Conservation (phyloP, 2,329 filamentous ascomycete genomes). For the Colletotrichum sp. region DNA sequence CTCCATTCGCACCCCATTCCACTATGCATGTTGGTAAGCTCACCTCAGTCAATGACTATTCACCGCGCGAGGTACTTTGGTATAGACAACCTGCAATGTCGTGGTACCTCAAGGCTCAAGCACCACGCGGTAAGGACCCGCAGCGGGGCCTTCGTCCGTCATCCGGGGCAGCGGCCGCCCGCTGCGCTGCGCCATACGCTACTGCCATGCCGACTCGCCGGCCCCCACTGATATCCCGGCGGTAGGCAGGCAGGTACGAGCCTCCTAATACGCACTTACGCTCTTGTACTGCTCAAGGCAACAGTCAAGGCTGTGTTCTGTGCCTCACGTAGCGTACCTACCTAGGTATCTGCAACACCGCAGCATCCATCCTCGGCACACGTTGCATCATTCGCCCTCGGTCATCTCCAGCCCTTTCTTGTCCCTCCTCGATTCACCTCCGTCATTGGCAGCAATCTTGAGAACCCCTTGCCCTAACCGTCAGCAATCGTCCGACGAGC, state of each 20-base stretch:
- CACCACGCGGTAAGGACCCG: not conserved
- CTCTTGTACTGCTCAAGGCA: not conserved
- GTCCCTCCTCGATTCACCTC: not conserved
- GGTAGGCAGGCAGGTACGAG: not conserved
- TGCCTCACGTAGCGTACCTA: not conserved
- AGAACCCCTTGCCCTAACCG: not conserved
- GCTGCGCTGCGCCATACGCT: conserved; percentile 13
- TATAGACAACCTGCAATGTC: not conserved
- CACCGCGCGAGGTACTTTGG: not conserved
- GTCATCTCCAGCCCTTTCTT: not conserved
- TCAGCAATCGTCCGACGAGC: conserved; percentile 5
- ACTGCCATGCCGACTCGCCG: not conserved
- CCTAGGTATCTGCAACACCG: not conserved
- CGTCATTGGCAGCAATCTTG: not conserved
- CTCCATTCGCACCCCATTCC: not conserved
- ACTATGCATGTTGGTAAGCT: not conserved
- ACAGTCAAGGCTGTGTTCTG: not conserved
- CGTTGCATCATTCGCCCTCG: not conserved
- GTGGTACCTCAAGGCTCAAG: not conserved
- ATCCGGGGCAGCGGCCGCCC: not conserved
- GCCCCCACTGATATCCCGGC: not conserved
- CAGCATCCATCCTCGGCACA: not conserved
- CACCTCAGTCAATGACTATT: not conserved
- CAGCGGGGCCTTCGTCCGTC: not conserved
- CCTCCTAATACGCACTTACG: not conserved